Percentiles rank a stretch among this genome's conserved stretches.
These are phyloP conservation scores for Dactylellina haptotyla DNA, from an alignment of 2,329 filamentous ascomycete species.

Conservation along the genomic window DNA sequence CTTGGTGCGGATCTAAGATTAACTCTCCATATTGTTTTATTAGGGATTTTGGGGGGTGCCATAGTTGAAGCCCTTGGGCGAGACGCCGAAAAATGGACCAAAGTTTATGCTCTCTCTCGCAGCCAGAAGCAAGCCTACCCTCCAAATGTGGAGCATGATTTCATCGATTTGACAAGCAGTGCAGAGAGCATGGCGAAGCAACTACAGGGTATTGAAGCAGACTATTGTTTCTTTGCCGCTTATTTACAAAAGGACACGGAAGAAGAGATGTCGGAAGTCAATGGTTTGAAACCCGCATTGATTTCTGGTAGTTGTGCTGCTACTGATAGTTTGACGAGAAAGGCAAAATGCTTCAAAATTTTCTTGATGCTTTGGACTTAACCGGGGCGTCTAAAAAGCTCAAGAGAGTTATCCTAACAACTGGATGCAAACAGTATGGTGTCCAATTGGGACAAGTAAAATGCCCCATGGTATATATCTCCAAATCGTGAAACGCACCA, in stretches of 20 bases:
- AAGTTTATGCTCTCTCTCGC: constrained; percentile 19
- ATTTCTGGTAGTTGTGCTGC: not conserved
- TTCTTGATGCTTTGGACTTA: constrained; percentile 64
- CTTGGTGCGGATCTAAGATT: not conserved
- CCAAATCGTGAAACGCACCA: not conserved
- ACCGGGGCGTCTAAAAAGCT: constrained; percentile 63
- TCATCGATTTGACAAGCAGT: constrained; percentile 9
- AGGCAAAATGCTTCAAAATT: constrained; percentile 65
- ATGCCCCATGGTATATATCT: constrained; percentile 61
- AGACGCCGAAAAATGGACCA: constrained; percentile 23
- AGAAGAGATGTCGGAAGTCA: constrained; percentile 21
- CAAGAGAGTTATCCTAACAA: constrained; percentile 66
- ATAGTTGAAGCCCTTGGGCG: constrained; percentile 24
- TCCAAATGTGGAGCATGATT: constrained; percentile 16
- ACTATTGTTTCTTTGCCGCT: constrained; percentile 33
- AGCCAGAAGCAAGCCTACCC: constrained; percentile 17
- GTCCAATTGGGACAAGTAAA: constrained; percentile 66
- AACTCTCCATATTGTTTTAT: not conserved
- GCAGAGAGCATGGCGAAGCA: constrained; percentile 19
- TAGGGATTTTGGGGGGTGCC: constrained; percentile 22
- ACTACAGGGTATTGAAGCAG: constrained; percentile 9
- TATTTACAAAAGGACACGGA: constrained; percentile 30
- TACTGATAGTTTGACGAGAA: not conserved
- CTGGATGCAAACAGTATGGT: constrained; percentile 67
- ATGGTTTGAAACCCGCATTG: not conserved